Percentiles rank a stretch among this genome's conserved stretches.
phyloP scores from a whole-genome alignment of 2,329 filamentous ascomycete species.

The Aspergillus ruber region DNA sequence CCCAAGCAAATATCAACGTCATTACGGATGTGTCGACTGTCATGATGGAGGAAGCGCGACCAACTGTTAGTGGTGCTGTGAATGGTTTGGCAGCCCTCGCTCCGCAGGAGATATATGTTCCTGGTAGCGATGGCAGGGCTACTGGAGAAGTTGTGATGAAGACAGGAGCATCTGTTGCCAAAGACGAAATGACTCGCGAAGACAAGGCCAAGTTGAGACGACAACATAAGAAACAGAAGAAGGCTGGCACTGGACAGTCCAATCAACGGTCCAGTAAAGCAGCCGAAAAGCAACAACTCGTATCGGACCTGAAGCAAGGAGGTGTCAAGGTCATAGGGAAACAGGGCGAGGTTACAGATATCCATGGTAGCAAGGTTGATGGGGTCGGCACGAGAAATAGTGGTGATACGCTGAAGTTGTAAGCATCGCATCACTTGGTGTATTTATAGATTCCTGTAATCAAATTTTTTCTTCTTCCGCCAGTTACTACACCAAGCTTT shows the following conservation, averaged over 20 bases:
- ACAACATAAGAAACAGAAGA: slow-evolving; percentile 78
- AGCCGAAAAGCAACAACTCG: slow-evolving; percentile 47
- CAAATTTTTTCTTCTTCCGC: background rate
- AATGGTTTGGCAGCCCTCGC: slow-evolving; percentile 63
- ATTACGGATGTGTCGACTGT: slow-evolving; percentile 88
- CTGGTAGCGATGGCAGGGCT: slow-evolving; percentile 53
- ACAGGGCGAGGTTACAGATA: slow-evolving; percentile 76
- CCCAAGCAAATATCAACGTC: slow-evolving; percentile 74
- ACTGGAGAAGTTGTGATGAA: slow-evolving; percentile 70
- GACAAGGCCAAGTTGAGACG: slow-evolving; percentile 71
- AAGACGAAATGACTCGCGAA: slow-evolving; percentile 81
- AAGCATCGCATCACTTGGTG: slow-evolving; percentile 2
- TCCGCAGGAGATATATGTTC: slow-evolving; percentile 87
- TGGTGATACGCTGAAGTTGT: slow-evolving; percentile 32
- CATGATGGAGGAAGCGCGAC: slow-evolving; percentile 90
- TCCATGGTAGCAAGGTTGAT: slow-evolving; percentile 71
- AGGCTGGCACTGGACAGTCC: slow-evolving; percentile 46
- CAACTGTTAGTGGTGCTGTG: slow-evolving; percentile 65
- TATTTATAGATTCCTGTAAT: background rate
- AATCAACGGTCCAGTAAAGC: slow-evolving; percentile 41
- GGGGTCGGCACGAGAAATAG: slow-evolving; percentile 21
- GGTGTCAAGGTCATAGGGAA: slow-evolving; percentile 88
- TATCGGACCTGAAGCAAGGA: slow-evolving; percentile 70
- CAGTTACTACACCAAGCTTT: no score
- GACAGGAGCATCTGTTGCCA: slow-evolving; percentile 68